phyloP scores from a whole-genome alignment of 371 early-diverging fungal species.

The Lichtheimia ornata region DNA sequence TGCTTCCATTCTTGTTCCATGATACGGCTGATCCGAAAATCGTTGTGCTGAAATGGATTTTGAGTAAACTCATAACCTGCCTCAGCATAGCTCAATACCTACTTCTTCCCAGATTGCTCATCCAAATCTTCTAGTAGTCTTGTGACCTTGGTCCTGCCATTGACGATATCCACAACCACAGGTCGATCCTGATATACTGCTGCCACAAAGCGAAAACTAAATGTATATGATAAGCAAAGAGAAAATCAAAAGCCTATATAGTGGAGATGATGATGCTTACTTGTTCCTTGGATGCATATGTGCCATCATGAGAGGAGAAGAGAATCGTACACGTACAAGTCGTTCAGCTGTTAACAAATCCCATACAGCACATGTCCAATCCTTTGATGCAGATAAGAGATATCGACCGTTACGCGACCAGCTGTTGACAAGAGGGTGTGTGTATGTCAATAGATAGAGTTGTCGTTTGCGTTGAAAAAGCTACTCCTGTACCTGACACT shows the following conservation, averaged over 20 bases:
- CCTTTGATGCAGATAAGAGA: slow-evolving; percentile 70
- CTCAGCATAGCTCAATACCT: neutral
- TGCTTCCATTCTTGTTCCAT: slow-evolving; percentile 61
- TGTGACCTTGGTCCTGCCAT: slow-evolving; percentile 17
- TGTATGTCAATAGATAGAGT: neutral
- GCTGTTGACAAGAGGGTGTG: slow-evolving; percentile 27
- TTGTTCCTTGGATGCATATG: slow-evolving; percentile 74
- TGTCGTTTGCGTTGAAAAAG: neutral
- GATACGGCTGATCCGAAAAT: slow-evolving; percentile 34
- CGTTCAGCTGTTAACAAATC: slow-evolving; percentile 66
- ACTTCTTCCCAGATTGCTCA: slow-evolving; percentile 14
- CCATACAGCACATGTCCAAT: slow-evolving; percentile 90
- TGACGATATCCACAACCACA: slow-evolving; percentile 52
- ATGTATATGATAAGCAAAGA: neutral
- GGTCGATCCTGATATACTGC: slow-evolving; percentile 55
- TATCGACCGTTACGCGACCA: slow-evolving; percentile 75
- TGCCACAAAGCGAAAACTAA: slow-evolving; percentile 56
- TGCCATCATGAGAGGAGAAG: slow-evolving; percentile 64
- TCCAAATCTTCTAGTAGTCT: slow-evolving; percentile 23
- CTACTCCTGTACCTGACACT: slow-evolving; percentile 67
- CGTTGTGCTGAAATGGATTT: slow-evolving; percentile 13
- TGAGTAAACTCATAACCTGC: neutral
- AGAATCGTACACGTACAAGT: slow-evolving; percentile 61
- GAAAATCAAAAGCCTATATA: too few relatives aligned
- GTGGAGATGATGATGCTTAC: slow-evolving; percentile 32